A percentile compares a stretch with the other conserved stretches of the same genome.
phyloP scores from a whole-genome alignment of 768 basidiomycete species.

The Melanogaster broomeanus region DNA sequence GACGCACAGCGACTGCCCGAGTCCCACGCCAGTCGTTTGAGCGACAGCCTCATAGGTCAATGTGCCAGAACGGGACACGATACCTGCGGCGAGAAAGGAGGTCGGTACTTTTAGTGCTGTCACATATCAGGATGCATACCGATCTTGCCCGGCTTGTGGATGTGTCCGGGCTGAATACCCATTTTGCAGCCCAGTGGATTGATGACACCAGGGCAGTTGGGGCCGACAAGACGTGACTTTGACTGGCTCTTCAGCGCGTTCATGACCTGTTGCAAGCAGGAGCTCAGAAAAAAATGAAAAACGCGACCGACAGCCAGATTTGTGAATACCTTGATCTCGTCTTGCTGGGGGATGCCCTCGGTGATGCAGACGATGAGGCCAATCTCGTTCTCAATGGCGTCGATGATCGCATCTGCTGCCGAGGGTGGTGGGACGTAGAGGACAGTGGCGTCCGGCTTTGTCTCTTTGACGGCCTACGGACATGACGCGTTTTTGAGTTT shows the following conservation, averaged over 20 bases:
- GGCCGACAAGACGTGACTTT: constrained; percentile 93
- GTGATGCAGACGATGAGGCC: constrained; percentile 97
- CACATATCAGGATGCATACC: constrained; percentile 48
- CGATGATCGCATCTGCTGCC: constrained; percentile 96
- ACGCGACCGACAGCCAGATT: not conserved
- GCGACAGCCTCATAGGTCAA: constrained; percentile 98
- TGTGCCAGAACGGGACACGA: constrained; percentile 94
- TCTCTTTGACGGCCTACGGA: constrained; percentile 83
- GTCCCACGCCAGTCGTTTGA: constrained; percentile 93
- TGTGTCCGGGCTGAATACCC: constrained; percentile 98
- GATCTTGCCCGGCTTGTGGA: constrained; percentile 95
- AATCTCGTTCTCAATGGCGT: constrained; percentile 98
- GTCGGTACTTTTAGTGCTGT: not conserved
- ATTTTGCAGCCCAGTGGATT: constrained; percentile 98
- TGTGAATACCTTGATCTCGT: constrained; percentile 82
- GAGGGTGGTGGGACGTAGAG: constrained; percentile 98
- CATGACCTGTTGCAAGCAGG: constrained; percentile 59
- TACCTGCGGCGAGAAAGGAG: constrained; percentile 56
- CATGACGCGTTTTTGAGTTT: constrained; percentile 3
- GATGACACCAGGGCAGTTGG: constrained; percentile 98
- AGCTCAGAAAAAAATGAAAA: not conserved
- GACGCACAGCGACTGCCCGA: constrained; percentile 95
- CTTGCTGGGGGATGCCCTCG: constrained; percentile 96
- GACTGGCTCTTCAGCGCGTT: constrained; percentile 94
- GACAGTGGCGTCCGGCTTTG: constrained; percentile 89